A percentile compares a stretch with the other conserved stretches of the same genome.
Evolutionary conservation across 23 red algal genomes (phyloP).

Genomic region (Cyanidiococcus yangmingshanensis): DNA sequence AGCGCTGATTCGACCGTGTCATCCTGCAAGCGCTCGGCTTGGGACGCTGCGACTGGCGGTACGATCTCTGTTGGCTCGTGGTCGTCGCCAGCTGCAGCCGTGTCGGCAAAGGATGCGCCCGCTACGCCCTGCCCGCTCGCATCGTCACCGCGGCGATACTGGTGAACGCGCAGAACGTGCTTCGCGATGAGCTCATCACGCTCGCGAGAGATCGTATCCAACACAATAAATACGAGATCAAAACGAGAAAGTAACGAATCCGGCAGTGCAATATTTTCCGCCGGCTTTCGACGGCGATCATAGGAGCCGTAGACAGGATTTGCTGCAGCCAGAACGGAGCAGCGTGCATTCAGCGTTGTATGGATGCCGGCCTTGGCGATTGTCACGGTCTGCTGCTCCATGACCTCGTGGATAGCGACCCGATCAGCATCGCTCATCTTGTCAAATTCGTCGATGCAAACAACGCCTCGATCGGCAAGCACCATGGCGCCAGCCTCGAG

Average conservation of each 20-base stretch:
- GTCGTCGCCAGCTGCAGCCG: not conserved
- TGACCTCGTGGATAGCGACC: slow-evolving; percentile 98
- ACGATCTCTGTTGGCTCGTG: not conserved
- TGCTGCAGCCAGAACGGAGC: slow-evolving; percentile 90
- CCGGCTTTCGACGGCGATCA: slow-evolving; percentile 67
- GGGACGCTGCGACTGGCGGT: not conserved
- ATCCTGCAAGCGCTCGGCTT: not conserved
- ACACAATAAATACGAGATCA: slow-evolving; percentile 91
- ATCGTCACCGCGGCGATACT: slow-evolving; percentile 29
- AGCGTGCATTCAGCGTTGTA: slow-evolving; percentile 91
- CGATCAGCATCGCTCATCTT: slow-evolving; percentile 99
- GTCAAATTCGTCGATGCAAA: slow-evolving; percentile 99
- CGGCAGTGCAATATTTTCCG: slow-evolving; percentile 93
- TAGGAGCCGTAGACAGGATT: slow-evolving; percentile 96
- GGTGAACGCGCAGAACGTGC: slow-evolving; percentile 84
- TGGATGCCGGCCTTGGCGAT: slow-evolving; percentile 99
- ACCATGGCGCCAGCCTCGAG: slow-evolving; percentile 99
- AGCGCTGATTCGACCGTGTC: not conserved
- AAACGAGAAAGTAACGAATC: slow-evolving; percentile 98
- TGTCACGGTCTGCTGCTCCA: slow-evolving; percentile 99
- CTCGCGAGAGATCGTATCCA: slow-evolving; percentile 67
- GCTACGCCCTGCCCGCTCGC: slow-evolving; percentile 21
- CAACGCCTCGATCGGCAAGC: slow-evolving; percentile 89
- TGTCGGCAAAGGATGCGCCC: slow-evolving; percentile 3
- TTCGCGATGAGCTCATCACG: slow-evolving; percentile 66